Conservation (phyloP, 441 rosid species). For the Gossypium aridum region DNA sequence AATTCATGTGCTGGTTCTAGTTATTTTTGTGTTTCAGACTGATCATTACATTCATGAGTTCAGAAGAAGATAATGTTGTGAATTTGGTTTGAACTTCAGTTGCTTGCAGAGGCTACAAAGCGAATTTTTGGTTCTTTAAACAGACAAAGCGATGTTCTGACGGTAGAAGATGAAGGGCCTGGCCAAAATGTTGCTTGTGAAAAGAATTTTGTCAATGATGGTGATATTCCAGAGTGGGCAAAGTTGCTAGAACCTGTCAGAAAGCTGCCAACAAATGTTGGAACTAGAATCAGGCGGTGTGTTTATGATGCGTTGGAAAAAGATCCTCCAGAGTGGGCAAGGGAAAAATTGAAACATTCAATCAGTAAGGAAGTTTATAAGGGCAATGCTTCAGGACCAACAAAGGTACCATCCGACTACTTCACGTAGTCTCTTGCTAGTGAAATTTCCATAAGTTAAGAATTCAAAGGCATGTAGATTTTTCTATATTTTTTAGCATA, state of each 20-base stretch:
- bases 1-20: background rate
- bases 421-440: background rate
- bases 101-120: constrained; percentile 96
- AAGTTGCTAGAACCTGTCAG: constrained; percentile 79
- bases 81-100: constrained; percentile 46
- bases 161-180: constrained; percentile 61
- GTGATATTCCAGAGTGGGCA: constrained; percentile 86
- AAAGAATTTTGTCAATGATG: constrained; percentile 41
- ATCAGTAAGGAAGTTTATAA: constrained; percentile 96
- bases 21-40: background rate
- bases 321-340: constrained; percentile 97
- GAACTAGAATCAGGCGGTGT: constrained; percentile 95
- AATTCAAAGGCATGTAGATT: background rate
- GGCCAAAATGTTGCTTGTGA: constrained; percentile 47
- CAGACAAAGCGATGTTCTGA: constrained; percentile 49
- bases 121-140: constrained; percentile 60
- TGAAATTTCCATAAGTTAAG: background rate
- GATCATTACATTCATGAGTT: background rate
- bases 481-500: background rate
- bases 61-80: background rate
- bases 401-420: constrained; percentile 55
- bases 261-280: constrained; percentile 98
- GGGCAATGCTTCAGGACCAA: constrained; percentile 99
- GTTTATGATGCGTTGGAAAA: constrained; percentile 76
- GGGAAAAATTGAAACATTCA: constrained; percentile 74